A percentile compares a stretch with the other conserved stretches of the same genome.
These are phyloP conservation scores for Mesotaenium endlicherianum DNA, from an alignment of 139 green algal species.

Conservation along the genomic window DNA sequence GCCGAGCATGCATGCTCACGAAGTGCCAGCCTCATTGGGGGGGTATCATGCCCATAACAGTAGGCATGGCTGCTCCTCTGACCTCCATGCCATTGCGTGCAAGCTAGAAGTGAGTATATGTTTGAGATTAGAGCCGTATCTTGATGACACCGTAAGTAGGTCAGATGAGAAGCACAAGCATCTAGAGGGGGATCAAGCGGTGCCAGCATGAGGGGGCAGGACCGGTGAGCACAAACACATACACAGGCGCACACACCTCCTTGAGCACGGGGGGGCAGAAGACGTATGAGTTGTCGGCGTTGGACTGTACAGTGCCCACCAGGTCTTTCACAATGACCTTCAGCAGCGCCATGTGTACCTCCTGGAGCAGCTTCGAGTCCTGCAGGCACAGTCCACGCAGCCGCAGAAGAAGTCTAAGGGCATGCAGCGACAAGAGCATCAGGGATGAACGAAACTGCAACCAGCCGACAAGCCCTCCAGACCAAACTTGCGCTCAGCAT, in stretches of 20 bases:
- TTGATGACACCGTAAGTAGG: too few species aligned
- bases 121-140: neutral
- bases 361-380: slow-evolving; percentile 57
- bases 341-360: slow-evolving; percentile 68
- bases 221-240: too few species aligned
- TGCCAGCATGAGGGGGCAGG: too few species aligned
- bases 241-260: too few species aligned
- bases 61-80: slow-evolving; percentile 58
- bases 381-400: too few species aligned
- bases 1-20: neutral
- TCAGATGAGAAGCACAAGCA: too few species aligned
- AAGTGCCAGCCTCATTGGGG: neutral
- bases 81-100: neutral
- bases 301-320: too few species aligned
- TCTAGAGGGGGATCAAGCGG: too few species aligned
- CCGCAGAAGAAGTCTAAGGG: slow-evolving; percentile 13
- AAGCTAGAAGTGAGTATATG: neutral
- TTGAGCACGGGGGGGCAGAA: too few species aligned
- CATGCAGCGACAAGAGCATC: neutral
- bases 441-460: neutral
- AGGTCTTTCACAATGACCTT: slow-evolving; percentile 67
- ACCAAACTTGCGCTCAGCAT: neutral
- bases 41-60: neutral
- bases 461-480: neutral
- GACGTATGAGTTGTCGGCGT: too few species aligned